Conservation (phyloP, 2,329 filamentous ascomycete species). For the Pseudocercospora ulei region DNA sequence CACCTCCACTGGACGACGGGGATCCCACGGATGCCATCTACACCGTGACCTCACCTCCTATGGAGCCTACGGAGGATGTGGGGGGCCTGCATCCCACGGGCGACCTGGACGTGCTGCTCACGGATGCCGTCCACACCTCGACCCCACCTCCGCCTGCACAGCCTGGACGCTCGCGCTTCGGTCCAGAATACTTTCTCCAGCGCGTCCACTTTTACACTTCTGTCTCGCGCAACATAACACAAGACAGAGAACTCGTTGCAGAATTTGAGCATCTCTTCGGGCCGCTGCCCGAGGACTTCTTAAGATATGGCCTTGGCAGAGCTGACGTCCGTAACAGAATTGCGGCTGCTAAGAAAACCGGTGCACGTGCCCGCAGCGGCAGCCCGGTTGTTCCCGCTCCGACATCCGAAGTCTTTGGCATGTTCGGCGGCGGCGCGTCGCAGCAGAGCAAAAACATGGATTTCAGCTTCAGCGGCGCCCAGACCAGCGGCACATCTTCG, state of each 20-base stretch:
- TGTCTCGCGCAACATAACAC: too few species aligned
- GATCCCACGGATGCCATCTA: too few species aligned
- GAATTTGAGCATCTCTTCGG: slow-evolving; percentile 1
- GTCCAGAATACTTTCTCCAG: too few species aligned
- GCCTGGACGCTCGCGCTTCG: too few species aligned
- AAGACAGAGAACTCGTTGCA: not conserved
- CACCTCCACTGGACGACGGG: too few species aligned
- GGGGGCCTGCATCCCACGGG: too few species aligned
- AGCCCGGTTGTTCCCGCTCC: slow-evolving; percentile 14
- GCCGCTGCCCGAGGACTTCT: slow-evolving; percentile 5
- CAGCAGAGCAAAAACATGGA: slow-evolving; percentile 13
- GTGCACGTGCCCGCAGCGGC: slow-evolving; percentile 15
- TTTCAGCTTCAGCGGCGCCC: slow-evolving; percentile 16
- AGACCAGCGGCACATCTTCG: slow-evolving; percentile 10
- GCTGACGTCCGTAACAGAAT: slow-evolving; percentile 18
- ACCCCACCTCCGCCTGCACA: too few species aligned
- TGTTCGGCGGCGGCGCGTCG: slow-evolving; percentile 8
- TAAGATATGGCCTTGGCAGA: not conserved
- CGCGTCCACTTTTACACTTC: not conserved
- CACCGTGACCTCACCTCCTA: too few species aligned
- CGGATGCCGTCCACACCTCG: too few species aligned
- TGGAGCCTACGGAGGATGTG: too few species aligned
- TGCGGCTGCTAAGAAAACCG: slow-evolving; percentile 16
- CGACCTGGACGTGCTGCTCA: too few species aligned
- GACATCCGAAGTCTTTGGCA: slow-evolving; percentile 5